Percentiles rank a stretch among this genome's conserved stretches.
These are phyloP conservation scores for Aspergillus baeticus DNA, from an alignment of 495 filamentous ascomycete species.

Conservation along the genomic window DNA sequence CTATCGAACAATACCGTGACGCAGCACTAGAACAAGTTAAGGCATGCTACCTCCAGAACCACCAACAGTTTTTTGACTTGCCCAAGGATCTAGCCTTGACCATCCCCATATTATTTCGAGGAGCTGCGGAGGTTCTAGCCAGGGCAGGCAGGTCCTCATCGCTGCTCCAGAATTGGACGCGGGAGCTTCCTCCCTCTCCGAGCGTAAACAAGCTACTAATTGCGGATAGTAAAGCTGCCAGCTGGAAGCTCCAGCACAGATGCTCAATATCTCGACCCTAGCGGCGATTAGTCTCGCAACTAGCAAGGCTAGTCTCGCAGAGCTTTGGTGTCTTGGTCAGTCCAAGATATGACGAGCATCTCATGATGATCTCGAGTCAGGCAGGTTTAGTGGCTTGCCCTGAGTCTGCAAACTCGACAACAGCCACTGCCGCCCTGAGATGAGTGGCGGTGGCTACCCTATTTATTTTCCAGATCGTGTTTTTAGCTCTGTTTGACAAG, in stretches of 20 bases:
- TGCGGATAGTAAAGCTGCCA: slow-evolving; percentile 1
- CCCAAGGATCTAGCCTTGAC: slow-evolving; percentile 13
- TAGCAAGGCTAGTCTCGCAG: background rate
- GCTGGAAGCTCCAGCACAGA: background rate
- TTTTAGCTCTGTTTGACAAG: too few relatives aligned
- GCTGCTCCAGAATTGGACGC: background rate
- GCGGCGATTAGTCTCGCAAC: background rate
- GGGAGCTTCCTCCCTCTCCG: background rate
- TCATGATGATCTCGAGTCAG: slow-evolving; percentile 7
- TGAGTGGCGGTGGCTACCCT: slow-evolving; percentile 3
- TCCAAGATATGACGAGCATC: slow-evolving; percentile 5
- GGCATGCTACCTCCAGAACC: too few relatives aligned
- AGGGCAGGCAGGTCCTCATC: background rate
- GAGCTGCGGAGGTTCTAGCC: background rate
- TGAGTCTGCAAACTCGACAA: background rate
- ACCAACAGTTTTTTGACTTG: background rate
- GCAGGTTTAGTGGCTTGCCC: background rate
- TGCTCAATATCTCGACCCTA: background rate
- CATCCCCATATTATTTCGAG: background rate
- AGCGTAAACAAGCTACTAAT: slow-evolving; percentile 11
- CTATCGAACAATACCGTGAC: slow-evolving; percentile 4
- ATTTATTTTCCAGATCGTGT: background rate
- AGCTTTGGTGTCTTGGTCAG: background rate
- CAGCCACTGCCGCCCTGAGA: background rate
- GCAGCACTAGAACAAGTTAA: slow-evolving; percentile 1